phyloP scores from a whole-genome alignment of 306 rosid species.

The Hippophae tibetana region DNA sequence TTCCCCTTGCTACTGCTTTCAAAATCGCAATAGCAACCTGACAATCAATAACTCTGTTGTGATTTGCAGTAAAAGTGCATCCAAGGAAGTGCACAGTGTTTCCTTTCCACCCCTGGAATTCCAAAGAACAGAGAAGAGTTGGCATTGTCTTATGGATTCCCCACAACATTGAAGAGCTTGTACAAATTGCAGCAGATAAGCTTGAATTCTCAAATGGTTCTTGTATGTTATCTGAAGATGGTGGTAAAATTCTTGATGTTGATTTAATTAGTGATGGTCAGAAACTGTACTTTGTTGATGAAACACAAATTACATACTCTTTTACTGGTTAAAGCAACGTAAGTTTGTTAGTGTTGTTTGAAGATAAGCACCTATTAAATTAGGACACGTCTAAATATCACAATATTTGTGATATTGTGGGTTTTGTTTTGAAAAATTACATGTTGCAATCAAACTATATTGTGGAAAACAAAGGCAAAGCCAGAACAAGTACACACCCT shows the following conservation, averaged over 20 bases:
- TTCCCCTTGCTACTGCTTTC: no score
- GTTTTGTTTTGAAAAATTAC: no score
- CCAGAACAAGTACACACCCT: no score
- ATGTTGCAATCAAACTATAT: no score
- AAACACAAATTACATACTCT: constrained; percentile 28
- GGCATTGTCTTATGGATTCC: constrained; percentile 85
- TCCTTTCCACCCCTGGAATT: constrained; percentile 83
- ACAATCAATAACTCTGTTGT: neutral
- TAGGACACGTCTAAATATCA: no score
- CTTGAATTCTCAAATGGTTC: constrained; percentile 27
- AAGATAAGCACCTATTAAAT: no score
- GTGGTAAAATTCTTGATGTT: constrained; percentile 68
- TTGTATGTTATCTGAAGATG: constrained; percentile 72
- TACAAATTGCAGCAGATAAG: constrained; percentile 41
- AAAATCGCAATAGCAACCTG: no score
- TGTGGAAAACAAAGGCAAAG: no score
- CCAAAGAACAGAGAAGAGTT: constrained; percentile 44
- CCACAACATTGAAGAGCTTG: constrained; percentile 52
- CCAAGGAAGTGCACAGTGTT: constrained; percentile 73
- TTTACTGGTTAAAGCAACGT: constrained; percentile 4
- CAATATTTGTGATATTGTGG: no score
- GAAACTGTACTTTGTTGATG: constrained; percentile 54
- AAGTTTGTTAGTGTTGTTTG: no score
- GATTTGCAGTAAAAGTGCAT: constrained; percentile 49
- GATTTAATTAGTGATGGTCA: constrained; percentile 61